Percentiles rank a stretch among this genome's conserved stretches.
Conservation (phyloP, 176 grass and related monocot genomes). For the Sorghum bicolor region DNA sequence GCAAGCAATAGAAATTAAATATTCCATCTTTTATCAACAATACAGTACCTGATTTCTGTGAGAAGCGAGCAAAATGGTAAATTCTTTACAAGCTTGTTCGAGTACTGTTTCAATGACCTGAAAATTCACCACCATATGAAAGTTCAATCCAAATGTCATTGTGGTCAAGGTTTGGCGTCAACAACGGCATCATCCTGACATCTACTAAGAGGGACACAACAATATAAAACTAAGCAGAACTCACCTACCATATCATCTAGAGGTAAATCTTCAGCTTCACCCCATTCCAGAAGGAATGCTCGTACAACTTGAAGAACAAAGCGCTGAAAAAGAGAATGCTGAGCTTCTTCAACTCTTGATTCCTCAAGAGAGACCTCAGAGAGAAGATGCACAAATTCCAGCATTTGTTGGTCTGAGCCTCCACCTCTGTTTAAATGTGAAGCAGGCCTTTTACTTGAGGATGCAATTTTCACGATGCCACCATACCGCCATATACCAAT, state of each 20-base stretch:
- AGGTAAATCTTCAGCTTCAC: constrained; percentile 50
- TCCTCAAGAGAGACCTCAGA: constrained; percentile 70
- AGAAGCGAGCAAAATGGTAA: constrained; percentile 54
- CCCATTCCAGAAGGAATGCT: constrained; percentile 61
- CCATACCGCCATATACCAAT: constrained; percentile 87
- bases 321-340: constrained; percentile 51
- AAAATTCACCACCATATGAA: constrained; percentile 12
- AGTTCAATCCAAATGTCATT: constrained; percentile 5
- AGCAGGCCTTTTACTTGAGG: constrained; percentile 43
- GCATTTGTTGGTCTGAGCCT: constrained; percentile 59
- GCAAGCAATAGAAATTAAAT: background rate
- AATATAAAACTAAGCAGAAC: constrained; percentile 33
- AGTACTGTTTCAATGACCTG: constrained; percentile 79
- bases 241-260: constrained; percentile 91
- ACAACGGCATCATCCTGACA: background rate
- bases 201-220: background rate
- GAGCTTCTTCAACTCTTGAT: constrained; percentile 47
- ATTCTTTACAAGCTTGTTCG: constrained; percentile 79
- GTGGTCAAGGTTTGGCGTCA: background rate
- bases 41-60: constrained; percentile 63
- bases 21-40: background rate
- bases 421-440: constrained; percentile 40
- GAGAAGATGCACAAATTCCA: constrained; percentile 69
- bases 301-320: constrained; percentile 66
- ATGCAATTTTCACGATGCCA: constrained; percentile 72